Evolutionary conservation across 108 stramenopile species (phyloP), one percentile per base, ranked within the genome.

Genomic region (Conticribra weissflogii): DNA sequence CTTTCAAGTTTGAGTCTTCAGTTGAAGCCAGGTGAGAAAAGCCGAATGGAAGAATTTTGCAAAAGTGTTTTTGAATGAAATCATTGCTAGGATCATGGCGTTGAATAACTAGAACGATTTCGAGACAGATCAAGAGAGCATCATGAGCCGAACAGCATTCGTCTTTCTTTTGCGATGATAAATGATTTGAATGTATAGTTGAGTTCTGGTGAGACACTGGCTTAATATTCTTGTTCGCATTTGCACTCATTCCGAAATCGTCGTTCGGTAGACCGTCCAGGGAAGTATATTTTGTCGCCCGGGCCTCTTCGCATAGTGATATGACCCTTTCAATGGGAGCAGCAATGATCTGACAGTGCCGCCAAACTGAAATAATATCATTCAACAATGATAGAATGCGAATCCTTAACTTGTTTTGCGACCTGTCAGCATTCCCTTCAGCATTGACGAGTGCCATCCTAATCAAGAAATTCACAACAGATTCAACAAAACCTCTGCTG

Each of bases 381-480:
- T 49, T 54, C 9, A 91, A 50, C 30, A 86, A 49, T 18, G 55
- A 48, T 22, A 61, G 49, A n/a, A 75, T 61, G 56, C 72, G 75
- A 3, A 14, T 21, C 19, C 53, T 46, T 8, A 89, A 24, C 22
- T 54, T 54, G 17, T 53, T 52, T 27, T 65, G 78, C 3, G 24
- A 30, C 8, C 50, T 27, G 32, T 69, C 72, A n/a, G 82, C 72
- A 53, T 85, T 84, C 25, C 83, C 80, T 57, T 93, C 92, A 17
- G 88, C 87, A 49, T 88, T 76, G 32, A 96, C 68, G 25, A 96
- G 71, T 44, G 84, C 85, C 19, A 96, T 32, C 30, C 93, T 79
- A 12, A 95, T 78, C 23, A 97, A 59, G 58, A 96, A 96, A 64
- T 96, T 97, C 24, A 79, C 72, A 22, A 97, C 30, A 50, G 85